Conservation (phyloP, 164 flowering plant species). For the Umbilicus rupestris region DNA sequence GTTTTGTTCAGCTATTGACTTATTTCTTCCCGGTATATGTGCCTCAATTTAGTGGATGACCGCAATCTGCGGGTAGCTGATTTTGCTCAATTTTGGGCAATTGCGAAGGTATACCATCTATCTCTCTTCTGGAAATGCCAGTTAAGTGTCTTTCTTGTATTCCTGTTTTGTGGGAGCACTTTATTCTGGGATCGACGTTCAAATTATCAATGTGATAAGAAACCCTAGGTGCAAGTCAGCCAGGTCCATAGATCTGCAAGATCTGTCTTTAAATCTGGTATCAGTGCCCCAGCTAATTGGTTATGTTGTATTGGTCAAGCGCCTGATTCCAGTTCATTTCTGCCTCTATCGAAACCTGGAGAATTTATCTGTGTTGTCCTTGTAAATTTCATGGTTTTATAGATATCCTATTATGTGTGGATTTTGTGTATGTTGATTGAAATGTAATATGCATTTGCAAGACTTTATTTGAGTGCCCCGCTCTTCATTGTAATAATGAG, state of each 20-base stretch:
- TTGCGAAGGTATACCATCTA: slow-evolving; percentile 87
- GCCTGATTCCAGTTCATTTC: background rate
- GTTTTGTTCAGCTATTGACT: slow-evolving; percentile 87
- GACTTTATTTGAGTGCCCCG: background rate
- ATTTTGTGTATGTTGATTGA: background rate
- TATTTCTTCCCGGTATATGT: slow-evolving; percentile 93
- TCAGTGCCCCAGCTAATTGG: background rate
- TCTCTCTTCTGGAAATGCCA: slow-evolving; percentile 35
- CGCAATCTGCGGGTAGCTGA: slow-evolving; percentile 99
- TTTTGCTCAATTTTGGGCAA: slow-evolving; percentile 99
- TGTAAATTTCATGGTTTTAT: background rate
- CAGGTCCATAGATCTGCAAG: background rate
- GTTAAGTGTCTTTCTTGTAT: slow-evolving; percentile 22
- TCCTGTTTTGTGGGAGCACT: slow-evolving; percentile 15
- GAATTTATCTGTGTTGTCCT: background rate
- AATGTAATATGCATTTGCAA: background rate
- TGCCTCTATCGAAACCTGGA: background rate
- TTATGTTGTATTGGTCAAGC: background rate
- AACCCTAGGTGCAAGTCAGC: background rate
- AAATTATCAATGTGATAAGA: background rate
- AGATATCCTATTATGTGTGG: background rate
- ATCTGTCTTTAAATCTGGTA: background rate
- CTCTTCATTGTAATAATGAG: background rate
- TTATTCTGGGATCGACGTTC: background rate
- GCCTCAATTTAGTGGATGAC: slow-evolving; percentile 99